phyloP scores from a whole-genome alignment of 371 early-diverging fungal species.

The Apophysomyces elegans region DNA sequence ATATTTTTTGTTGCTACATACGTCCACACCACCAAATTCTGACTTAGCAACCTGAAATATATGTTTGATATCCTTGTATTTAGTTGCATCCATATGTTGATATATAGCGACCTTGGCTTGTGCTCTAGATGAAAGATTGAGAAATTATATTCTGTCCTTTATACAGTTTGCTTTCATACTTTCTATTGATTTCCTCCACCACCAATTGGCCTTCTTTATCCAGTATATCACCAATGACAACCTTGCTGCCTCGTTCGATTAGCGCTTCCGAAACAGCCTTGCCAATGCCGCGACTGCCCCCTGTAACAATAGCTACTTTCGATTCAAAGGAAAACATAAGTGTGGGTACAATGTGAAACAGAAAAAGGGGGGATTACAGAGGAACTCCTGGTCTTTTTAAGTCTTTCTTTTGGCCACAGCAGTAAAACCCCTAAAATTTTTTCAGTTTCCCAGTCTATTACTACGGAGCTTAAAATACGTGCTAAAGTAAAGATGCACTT shows the following conservation, averaged over 20 bases:
- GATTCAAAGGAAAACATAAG: constrained; percentile 23
- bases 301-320: constrained; percentile 73
- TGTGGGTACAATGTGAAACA: constrained; percentile 32
- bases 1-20: constrained; percentile 44
- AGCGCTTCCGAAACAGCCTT: constrained; percentile 53
- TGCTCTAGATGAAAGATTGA: constrained; percentile 12
- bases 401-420: too few relatives aligned
- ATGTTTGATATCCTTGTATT: constrained; percentile 43
- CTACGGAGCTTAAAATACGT: too few relatives aligned
- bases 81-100: constrained; percentile 64
- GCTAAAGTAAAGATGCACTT: too few relatives aligned
- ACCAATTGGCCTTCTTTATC: constrained; percentile 44
- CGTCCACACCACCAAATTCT: constrained; percentile 65
- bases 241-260: constrained; percentile 51
- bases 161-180: constrained; percentile 17
- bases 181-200: constrained; percentile 42
- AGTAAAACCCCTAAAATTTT: too few relatives aligned
- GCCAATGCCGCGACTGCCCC: constrained; percentile 66
- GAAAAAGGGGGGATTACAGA: neutral
- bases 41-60: constrained; percentile 54
- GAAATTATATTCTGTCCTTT: too few relatives aligned
- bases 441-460: too few relatives aligned
- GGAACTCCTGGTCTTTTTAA: too few relatives aligned
- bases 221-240: constrained; percentile 67
- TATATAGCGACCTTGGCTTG: constrained; percentile 43